Percentiles rank a stretch among this genome's conserved stretches.
Conservation (phyloP, 495 filamentous ascomycete genomes). For the Penicillium pulvis region DNA sequence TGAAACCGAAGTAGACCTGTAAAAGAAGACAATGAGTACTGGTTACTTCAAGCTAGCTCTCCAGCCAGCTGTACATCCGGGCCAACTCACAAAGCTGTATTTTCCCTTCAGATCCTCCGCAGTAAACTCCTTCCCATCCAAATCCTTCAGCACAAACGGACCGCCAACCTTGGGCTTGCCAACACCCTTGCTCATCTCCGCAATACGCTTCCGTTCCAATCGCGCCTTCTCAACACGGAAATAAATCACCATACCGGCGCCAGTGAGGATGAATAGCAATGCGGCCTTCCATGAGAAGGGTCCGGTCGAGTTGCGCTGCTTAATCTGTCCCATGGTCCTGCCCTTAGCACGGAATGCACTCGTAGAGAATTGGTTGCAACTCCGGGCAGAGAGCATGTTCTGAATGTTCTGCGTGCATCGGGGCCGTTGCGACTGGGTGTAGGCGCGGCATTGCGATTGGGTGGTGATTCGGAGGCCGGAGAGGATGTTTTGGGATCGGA, state of each 20-base stretch:
- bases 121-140: conserved; percentile 74
- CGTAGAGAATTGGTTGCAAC: conserved; percentile 35
- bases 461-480: conserved; percentile 24
- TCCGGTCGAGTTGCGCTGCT: conserved; percentile 43
- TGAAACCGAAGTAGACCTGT: conserved; percentile 96
- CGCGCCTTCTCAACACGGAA: conserved; percentile 89
- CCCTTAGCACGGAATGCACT: conserved; percentile 26
- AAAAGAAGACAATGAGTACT: not conserved
- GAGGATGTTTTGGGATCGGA: conserved; percentile 21
- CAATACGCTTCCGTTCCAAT: conserved; percentile 80
- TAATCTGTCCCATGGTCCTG: conserved; percentile 48
- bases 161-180: conserved; percentile 93
- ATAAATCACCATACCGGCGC: conserved; percentile 77
- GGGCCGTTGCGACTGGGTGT: conserved; percentile 32
- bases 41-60: not conserved
- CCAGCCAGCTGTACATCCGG: not conserved
- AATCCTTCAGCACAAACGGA: conserved; percentile 77
- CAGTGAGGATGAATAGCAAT: conserved; percentile 78
- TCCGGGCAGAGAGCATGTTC: conserved; percentile 18
- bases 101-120: conserved; percentile 81
- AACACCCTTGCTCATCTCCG: conserved; percentile 88
- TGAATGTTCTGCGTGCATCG: conserved; percentile 19
- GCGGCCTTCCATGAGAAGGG: conserved; percentile 93
- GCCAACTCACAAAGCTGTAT: conserved; percentile 65
- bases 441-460: conserved; percentile 27